Evolutionary conservation across 2,329 filamentous ascomycete genomes (phyloP).

Genomic region (Aspergillus fumigatiaffinis): DNA sequence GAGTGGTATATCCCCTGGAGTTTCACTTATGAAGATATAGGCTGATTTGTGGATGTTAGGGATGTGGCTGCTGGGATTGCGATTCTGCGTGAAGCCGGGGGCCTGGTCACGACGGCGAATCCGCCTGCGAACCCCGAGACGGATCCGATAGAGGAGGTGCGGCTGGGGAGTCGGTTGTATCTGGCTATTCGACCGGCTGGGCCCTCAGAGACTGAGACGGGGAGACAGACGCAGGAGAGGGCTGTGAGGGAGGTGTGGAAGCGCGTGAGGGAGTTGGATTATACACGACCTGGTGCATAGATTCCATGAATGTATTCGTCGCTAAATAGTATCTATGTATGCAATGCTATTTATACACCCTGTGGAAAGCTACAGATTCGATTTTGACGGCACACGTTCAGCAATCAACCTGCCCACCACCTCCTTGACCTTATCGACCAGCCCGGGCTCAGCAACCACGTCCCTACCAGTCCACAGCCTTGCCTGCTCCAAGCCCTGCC

Average conservation of each 20-base stretch:
- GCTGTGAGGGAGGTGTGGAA: conserved; percentile 70
- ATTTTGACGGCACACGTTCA: conserved; percentile 26
- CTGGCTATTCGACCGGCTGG: conserved; percentile 68
- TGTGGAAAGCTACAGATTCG: conserved; percentile 20
- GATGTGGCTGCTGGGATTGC: conserved; percentile 74
- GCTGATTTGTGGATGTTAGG: conserved; percentile 26
- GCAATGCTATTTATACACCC: neutral
- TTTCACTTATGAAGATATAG: neutral
- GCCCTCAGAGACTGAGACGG: conserved; percentile 58
- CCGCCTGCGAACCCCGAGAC: conserved; percentile 58
- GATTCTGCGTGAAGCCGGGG: conserved; percentile 69
- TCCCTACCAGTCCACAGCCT: conserved; percentile 60
- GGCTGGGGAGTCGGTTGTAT: conserved; percentile 65
- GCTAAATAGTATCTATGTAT: neutral
- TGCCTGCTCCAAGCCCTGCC: conserved; percentile 68
- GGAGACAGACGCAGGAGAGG: conserved; percentile 63
- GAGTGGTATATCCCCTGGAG: conserved; percentile 56
- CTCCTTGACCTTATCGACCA: conserved; percentile 55
- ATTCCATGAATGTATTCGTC: neutral
- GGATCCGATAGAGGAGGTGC: conserved; percentile 56
- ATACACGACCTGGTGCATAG: conserved; percentile 59
- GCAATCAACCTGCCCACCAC: conserved; percentile 48
- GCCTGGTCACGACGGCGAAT: conserved; percentile 69
- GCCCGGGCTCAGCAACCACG: conserved; percentile 53
- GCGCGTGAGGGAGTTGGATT: conserved; percentile 63